Conservation (phyloP, 176 grass and related monocot genomes). For the Rhipidocladum racemiflorum region DNA sequence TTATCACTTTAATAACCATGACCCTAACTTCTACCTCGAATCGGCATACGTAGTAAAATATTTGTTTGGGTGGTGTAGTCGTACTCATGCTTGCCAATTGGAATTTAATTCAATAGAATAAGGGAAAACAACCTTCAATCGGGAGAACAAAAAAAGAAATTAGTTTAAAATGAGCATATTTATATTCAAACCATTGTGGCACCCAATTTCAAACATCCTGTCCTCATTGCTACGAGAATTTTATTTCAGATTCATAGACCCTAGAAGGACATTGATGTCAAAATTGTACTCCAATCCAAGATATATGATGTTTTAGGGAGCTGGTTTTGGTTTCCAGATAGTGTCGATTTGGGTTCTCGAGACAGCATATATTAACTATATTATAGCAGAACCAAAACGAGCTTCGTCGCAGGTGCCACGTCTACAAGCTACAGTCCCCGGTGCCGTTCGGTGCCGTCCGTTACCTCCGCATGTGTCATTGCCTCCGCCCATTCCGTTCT, state of each 20-base stretch:
- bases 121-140: no score
- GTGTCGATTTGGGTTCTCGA: not conserved
- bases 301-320: not conserved
- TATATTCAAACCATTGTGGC: not conserved
- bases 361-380: no score
- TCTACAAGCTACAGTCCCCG: no score
- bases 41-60: not conserved
- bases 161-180: not conserved
- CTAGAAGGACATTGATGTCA: not conserved
- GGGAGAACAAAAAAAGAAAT: not conserved
- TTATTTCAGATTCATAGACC: not conserved
- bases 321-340: not conserved
- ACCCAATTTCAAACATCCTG: not conserved
- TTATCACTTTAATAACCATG: no score
- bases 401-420: no score
- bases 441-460: no score
- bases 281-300: not conserved
- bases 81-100: not conserved
- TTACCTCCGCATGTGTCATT: no score
- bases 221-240: not conserved
- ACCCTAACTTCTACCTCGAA: not conserved
- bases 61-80: not conserved
- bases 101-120: not conserved
- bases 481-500: no score
- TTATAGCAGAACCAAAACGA: no score